Evolutionary conservation across 176 grass and related monocot genomes (phyloP).

Genomic region (Pharus latifolius): DNA sequence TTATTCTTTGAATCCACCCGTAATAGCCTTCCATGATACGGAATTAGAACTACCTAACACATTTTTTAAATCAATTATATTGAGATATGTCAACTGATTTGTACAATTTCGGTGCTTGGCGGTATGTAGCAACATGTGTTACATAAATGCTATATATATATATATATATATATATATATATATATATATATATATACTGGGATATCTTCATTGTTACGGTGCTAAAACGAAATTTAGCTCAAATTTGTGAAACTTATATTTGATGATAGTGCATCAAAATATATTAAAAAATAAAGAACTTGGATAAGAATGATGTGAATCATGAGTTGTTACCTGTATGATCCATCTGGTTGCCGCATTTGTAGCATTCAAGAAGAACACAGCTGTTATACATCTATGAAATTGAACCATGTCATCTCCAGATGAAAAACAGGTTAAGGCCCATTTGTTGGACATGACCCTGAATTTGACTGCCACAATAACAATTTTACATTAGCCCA

Average conservation of each 20-base stretch:
- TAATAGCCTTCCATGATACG: no score
- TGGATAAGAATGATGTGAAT: neutral
- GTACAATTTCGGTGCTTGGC: no score
- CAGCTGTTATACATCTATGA: slow-evolving; percentile 65
- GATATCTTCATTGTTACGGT: no score
- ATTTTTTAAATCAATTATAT: no score
- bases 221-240: no score
- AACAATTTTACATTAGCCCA: slow-evolving; percentile 1
- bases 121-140: no score
- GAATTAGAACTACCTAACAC: no score
- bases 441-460: slow-evolving; percentile 82
- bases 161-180: no score
- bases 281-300: neutral
- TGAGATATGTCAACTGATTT: no score
- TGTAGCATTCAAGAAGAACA: slow-evolving; percentile 84
- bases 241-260: neutral
- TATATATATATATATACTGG: no score
- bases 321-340: slow-evolving; percentile 52
- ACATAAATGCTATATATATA: no score
- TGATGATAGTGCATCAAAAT: neutral
- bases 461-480: slow-evolving; percentile 69
- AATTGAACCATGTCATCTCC: slow-evolving; percentile 74
- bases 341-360: slow-evolving; percentile 71
- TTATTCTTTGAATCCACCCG: no score
- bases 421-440: slow-evolving; percentile 48